Percentiles rank a stretch among this genome's conserved stretches.
Conservation (phyloP, 345 rosid genomes). For the Toxicodendron radicans region DNA sequence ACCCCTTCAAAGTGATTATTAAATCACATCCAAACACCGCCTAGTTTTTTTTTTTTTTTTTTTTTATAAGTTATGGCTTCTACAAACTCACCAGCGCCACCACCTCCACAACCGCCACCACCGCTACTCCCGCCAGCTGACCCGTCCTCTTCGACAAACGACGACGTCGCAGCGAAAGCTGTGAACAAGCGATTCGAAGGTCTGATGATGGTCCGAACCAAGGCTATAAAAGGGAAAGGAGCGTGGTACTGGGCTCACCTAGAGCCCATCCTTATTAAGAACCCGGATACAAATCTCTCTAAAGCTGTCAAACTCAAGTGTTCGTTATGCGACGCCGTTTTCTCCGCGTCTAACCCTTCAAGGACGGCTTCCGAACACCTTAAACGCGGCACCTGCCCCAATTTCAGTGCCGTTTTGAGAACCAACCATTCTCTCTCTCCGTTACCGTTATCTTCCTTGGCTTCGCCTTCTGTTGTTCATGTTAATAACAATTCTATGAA, state of each 20-base stretch:
- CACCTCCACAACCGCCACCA: background rate
- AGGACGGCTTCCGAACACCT: constrained; percentile 60
- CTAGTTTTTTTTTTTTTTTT: background rate
- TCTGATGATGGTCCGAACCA: constrained; percentile 43
- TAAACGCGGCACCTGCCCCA: constrained; percentile 55
- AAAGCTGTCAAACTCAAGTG: constrained; percentile 61
- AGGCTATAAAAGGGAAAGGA: constrained; percentile 59
- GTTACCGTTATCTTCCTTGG: constrained; percentile 44
- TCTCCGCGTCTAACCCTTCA: constrained; percentile 61
- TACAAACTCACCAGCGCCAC: background rate
- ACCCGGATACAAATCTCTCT: constrained; percentile 42
- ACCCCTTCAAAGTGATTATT: background rate
- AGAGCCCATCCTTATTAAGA: constrained; percentile 47
- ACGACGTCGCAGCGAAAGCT: constrained; percentile 30
- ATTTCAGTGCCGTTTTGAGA: constrained; percentile 34
- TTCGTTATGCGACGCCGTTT: constrained; percentile 46
- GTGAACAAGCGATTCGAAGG: constrained; percentile 34
- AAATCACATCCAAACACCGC: constrained; percentile 5
- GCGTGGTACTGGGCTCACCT: constrained; percentile 68
- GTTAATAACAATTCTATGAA: constrained; percentile 4
- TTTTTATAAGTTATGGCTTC: constrained; percentile 13
- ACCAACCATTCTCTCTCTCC: constrained; percentile 40
- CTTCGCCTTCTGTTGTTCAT: constrained; percentile 29
- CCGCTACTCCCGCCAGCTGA: constrained; percentile 18
- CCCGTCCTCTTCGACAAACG: constrained; percentile 17